phyloP scores from a whole-genome alignment of 108 stramenopile species.

The Skeletonema costatum region DNA sequence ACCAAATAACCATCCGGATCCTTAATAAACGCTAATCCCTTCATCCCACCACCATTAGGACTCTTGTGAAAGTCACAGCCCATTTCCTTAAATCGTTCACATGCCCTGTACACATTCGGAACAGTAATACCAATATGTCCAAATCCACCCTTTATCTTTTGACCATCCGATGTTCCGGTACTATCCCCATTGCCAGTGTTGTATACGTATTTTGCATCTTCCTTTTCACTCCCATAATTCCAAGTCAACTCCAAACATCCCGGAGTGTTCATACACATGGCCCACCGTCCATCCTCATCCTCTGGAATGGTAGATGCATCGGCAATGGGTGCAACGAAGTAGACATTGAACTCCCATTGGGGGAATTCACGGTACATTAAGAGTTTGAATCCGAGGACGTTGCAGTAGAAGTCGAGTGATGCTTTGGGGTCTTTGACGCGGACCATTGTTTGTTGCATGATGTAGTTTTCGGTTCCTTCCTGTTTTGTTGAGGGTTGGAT shows the following conservation, averaged over 20 bases:
- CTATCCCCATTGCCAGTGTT: constrained; percentile 58
- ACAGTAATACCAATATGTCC: constrained; percentile 59
- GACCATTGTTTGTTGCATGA: constrained; percentile 91
- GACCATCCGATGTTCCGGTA: constrained; percentile 51
- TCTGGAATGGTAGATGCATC: constrained; percentile 22
- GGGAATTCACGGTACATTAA: constrained; percentile 55
- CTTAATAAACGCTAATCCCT: constrained; percentile 56
- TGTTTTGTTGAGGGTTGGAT: background rate
- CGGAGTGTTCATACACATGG: constrained; percentile 52
- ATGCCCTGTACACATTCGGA: constrained; percentile 50
- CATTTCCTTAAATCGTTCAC: constrained; percentile 37
- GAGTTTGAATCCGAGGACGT: constrained; percentile 49
- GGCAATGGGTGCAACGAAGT: constrained; percentile 51
- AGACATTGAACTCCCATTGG: constrained; percentile 63
- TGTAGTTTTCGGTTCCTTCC: constrained; percentile 64
- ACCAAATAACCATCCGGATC: constrained; percentile 60
- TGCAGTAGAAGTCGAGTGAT: constrained; percentile 75
- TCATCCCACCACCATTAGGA: constrained; percentile 55
- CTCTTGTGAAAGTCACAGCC: constrained; percentile 50
- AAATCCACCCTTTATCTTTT: constrained; percentile 44
- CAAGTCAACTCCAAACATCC: constrained; percentile 57
- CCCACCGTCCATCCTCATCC: constrained; percentile 25
- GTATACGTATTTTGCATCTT: constrained; percentile 52
- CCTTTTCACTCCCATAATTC: constrained; percentile 53
- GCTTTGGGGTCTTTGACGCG: constrained; percentile 76